phyloP scores from a whole-genome alignment of 129 eudicot genomes.

The Logfia minima region DNA sequence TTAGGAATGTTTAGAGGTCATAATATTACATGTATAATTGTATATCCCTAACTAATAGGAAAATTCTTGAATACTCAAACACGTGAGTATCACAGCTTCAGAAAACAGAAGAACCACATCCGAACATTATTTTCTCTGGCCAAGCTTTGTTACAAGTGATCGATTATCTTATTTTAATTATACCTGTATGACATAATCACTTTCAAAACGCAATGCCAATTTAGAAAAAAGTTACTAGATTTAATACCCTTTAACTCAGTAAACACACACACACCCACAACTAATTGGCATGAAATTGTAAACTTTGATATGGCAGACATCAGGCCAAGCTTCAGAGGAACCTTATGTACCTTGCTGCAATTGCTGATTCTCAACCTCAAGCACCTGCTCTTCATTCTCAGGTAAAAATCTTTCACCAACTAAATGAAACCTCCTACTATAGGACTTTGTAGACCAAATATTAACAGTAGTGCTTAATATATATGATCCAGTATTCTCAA shows the following conservation, averaged over 20 bases:
- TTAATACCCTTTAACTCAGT: too few species aligned
- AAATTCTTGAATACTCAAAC: too few species aligned
- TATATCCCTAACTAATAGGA: not conserved
- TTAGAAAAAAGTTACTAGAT: too few species aligned
- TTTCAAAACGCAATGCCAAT: not conserved
- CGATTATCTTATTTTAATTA: too few species aligned
- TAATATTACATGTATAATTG: not conserved
- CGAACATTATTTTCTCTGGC: not conserved
- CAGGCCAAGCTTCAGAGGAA: constrained; percentile 95
- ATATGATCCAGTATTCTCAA: constrained; percentile 46
- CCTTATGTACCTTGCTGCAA: constrained; percentile 99
- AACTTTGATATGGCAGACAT: constrained; percentile 47
- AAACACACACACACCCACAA: too few species aligned
- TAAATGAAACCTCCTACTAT: too few species aligned
- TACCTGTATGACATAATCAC: not conserved
- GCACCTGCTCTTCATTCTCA: constrained; percentile 93
- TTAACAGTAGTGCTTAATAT: not conserved
- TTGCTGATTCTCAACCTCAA: constrained; percentile 97
- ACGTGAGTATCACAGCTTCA: not conserved
- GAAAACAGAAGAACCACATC: not conserved
- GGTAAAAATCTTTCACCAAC: constrained; percentile 32
- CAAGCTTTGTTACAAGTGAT: not conserved
- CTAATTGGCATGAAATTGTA: not conserved
- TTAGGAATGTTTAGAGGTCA: not conserved
- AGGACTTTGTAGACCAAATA: not conserved